Evolutionary conservation across 2,329 filamentous ascomycete species (phyloP).

Genomic region (Penicillium sp.): DNA sequence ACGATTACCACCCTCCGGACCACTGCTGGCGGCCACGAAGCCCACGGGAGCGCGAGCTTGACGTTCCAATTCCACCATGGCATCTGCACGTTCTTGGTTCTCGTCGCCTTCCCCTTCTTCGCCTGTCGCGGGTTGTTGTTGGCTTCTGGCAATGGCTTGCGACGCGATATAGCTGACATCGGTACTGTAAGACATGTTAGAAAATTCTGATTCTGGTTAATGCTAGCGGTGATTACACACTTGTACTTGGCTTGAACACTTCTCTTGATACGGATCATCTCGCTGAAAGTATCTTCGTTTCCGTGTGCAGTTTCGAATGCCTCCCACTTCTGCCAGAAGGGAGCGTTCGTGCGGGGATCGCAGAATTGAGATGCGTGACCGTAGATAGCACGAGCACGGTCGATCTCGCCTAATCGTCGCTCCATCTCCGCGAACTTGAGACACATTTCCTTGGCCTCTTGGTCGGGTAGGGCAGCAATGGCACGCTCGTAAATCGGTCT

Average conservation of each 20-base stretch:
- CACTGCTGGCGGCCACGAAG: constrained; percentile 84
- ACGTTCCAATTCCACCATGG: constrained; percentile 84
- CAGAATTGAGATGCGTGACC: constrained; percentile 96
- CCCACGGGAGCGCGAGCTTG: constrained; percentile 85
- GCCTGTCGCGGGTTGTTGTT: constrained; percentile 53
- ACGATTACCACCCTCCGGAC: constrained; percentile 62
- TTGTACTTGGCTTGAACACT: constrained; percentile 98
- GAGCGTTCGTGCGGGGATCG: constrained; percentile 83
- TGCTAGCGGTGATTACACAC: constrained; percentile 44
- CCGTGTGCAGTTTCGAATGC: constrained; percentile 95
- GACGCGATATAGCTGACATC: constrained; percentile 98
- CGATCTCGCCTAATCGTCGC: constrained; percentile 84
- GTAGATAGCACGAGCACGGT: constrained; percentile 91
- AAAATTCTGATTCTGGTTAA: constrained; percentile 4
- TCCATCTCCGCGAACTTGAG: constrained; percentile 99
- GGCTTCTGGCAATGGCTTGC: constrained; percentile 81
- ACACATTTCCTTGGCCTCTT: constrained; percentile 95
- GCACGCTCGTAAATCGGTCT: constrained; percentile 94
- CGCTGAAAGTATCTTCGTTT: constrained; percentile 98
- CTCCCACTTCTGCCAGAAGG: constrained; percentile 97
- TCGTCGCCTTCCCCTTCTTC: constrained; percentile 40
- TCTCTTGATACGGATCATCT: constrained; percentile 96
- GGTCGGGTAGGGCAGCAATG: constrained; percentile 88
- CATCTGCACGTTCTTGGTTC: constrained; percentile 61
- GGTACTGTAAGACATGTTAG: constrained; percentile 57